Conservation (phyloP, 208 protist genomes). For the Ichthyophonus hoferi region DNA sequence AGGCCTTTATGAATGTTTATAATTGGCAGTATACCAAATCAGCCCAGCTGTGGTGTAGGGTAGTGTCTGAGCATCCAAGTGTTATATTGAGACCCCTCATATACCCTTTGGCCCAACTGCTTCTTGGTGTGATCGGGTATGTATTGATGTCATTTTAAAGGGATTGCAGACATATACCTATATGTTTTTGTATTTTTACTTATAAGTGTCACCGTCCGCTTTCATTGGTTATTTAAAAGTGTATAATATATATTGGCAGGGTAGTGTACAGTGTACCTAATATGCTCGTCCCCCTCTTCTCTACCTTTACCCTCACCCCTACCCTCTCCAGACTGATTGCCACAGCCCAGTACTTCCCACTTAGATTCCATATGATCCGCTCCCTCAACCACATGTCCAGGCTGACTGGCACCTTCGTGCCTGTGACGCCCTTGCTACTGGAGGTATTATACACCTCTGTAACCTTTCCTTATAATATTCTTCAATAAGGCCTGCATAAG, state of each 20-base stretch:
- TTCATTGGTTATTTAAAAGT: no score
- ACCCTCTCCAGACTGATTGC: conserved; percentile 73
- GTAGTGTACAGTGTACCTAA: no score
- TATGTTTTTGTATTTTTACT: no score
- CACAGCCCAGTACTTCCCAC: conserved; percentile 83
- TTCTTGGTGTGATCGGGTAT: neutral
- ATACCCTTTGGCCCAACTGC: neutral
- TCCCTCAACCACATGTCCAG: conserved; percentile 80
- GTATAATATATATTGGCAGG: no score
- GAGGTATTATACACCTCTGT: conserved; percentile 76
- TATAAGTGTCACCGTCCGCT: no score
- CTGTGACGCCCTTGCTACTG: conserved; percentile 80
- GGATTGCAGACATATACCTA: neutral
- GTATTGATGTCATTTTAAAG: neutral
- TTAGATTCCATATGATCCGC: conserved; percentile 83
- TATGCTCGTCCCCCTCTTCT: no score
- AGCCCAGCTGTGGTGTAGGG: conserved; percentile 80
- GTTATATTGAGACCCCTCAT: neutral
- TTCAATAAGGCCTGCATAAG: no score
- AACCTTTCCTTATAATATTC: no score
- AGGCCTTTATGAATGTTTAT: conserved; percentile 82
- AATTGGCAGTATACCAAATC: conserved; percentile 93
- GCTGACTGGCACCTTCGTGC: conserved; percentile 79
- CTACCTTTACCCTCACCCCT: no score
- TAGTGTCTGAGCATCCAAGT: conserved; percentile 69